A percentile compares a stretch with the other conserved stretches of the same genome.
These are phyloP conservation scores for Scutellaria galericulata DNA, from an alignment of 257 asterid genomes.

Conservation along the genomic window DNA sequence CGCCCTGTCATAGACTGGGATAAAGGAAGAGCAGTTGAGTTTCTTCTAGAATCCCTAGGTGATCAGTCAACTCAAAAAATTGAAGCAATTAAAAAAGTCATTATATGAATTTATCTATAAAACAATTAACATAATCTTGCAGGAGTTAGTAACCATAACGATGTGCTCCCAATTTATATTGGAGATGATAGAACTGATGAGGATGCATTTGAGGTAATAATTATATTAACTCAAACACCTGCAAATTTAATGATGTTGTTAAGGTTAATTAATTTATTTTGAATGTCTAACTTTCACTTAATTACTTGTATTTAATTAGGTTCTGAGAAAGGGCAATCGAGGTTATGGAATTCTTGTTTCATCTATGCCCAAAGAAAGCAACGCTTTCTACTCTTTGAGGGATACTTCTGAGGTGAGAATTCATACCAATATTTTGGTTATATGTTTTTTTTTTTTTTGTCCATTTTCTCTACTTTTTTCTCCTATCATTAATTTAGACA, in stretches of 20 bases:
- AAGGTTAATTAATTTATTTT: no score
- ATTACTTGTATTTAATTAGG: conserved; percentile 38
- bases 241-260: no score
- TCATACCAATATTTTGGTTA: no score
- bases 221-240: no score
- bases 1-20: conserved; percentile 95
- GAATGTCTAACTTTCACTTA: neutral
- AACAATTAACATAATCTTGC: conserved; percentile 13
- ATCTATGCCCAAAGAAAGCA: conserved; percentile 72
- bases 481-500: no score
- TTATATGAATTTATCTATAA: no score
- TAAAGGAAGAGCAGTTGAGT: conserved; percentile 95
- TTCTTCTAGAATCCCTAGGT: conserved; percentile 86
- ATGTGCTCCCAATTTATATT: conserved; percentile 80
- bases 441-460: no score
- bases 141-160: conserved; percentile 58
- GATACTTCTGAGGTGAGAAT: conserved; percentile 77
- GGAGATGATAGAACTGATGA: conserved; percentile 95
- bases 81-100: no score
- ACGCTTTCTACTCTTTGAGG: conserved; percentile 81
- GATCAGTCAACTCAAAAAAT: conserved; percentile 37
- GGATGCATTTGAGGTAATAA: conserved; percentile 86
- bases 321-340: conserved; percentile 55
- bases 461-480: no score
- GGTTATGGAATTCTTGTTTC: conserved; percentile 92